phyloP scores from a whole-genome alignment of 2,329 filamentous ascomycete genomes.

The Cladosporium halotolerans region DNA sequence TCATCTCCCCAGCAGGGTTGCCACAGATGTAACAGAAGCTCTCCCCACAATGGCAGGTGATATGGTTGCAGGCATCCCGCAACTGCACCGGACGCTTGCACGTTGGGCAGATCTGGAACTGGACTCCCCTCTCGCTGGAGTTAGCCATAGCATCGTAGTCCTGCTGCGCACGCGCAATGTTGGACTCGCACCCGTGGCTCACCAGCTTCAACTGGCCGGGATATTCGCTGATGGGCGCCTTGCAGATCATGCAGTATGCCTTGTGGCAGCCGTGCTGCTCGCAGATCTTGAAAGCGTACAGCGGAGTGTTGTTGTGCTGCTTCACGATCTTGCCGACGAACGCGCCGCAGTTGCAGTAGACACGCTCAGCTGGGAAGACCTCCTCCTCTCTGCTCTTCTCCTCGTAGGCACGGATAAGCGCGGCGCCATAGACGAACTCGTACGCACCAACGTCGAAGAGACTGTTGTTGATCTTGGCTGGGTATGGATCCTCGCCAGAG shows the following conservation, averaged over 20 bases:
- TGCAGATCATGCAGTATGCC: neutral
- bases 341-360: neutral
- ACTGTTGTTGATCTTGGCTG: neutral
- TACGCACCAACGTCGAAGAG: neutral
- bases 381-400: neutral
- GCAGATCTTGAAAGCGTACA: neutral
- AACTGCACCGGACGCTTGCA: neutral
- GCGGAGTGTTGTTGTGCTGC: neutral
- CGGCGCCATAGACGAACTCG: neutral
- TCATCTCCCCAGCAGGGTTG: neutral
- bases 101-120: slow-evolving; percentile 1
- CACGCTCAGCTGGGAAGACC: neutral
- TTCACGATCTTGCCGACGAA: neutral
- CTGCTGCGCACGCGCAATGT: neutral
- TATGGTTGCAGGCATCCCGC: neutral
- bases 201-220: neutral
- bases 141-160: neutral
- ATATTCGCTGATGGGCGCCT: neutral
- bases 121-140: neutral
- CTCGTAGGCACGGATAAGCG: neutral
- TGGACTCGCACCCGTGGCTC: neutral
- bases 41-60: neutral
- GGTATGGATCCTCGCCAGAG: neutral
- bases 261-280: neutral
- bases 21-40: slow-evolving; percentile 4